Conservation (phyloP, 441 rosid species). For the Erodium chrysanthum region DNA sequence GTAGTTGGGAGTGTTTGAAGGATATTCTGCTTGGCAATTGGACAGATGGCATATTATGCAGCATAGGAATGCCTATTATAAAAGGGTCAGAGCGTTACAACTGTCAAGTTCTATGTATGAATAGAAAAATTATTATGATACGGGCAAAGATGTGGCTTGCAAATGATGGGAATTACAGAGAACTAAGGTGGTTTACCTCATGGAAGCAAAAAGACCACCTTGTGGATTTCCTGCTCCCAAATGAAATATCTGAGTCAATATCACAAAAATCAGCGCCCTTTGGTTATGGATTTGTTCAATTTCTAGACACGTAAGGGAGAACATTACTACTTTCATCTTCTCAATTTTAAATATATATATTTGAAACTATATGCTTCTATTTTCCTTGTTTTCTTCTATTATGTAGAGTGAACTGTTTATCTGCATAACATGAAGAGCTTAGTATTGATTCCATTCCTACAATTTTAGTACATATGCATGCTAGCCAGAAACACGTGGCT, state of each 20-base stretch:
- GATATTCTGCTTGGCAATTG: slow-evolving; percentile 66
- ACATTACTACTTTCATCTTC: background rate
- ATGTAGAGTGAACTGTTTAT: background rate
- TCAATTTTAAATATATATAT: background rate
- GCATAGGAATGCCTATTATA: slow-evolving; percentile 86
- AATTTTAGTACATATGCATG: background rate
- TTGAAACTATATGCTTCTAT: background rate
- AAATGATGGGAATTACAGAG: slow-evolving; percentile 81
- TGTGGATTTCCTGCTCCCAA: slow-evolving; percentile 66
- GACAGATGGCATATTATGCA: slow-evolving; percentile 79
- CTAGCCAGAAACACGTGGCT: background rate
- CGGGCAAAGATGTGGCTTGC: slow-evolving; percentile 93
- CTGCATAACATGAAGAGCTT: background rate
- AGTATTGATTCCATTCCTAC: background rate
- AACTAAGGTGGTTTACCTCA: slow-evolving; percentile 79
- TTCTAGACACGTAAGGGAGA: slow-evolving; percentile 61
- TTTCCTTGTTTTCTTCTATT: background rate
- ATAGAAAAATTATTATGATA: slow-evolving; percentile 70
- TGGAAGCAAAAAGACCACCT: slow-evolving; percentile 72
- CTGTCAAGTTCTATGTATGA: slow-evolving; percentile 80
- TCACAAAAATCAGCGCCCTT: slow-evolving; percentile 69
- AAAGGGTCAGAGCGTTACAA: slow-evolving; percentile 88
- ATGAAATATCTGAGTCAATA: slow-evolving; percentile 54
- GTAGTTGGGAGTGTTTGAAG: slow-evolving; percentile 91
- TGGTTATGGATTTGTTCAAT: slow-evolving; percentile 79